phyloP scores from a whole-genome alignment of 1,139 yeast genomes.

The Lodderomyces parapsilosis region DNA sequence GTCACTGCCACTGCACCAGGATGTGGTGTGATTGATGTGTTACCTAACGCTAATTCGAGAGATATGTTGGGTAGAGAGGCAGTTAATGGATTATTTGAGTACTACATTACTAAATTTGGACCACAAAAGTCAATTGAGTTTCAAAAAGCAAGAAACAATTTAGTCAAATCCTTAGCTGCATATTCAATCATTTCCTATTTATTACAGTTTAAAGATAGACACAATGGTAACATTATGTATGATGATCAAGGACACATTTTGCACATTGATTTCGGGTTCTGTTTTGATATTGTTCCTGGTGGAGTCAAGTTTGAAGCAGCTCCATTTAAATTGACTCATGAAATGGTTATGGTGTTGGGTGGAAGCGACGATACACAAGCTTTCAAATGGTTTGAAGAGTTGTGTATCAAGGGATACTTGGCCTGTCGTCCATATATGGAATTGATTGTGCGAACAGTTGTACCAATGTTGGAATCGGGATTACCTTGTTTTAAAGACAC shows the following conservation, averaged over 20 bases:
- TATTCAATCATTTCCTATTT: constrained; percentile 91
- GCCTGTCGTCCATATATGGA: constrained; percentile 91
- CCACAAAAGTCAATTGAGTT: constrained; percentile 87
- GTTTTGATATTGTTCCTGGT: constrained; percentile 98
- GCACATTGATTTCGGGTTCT: constrained; percentile 97
- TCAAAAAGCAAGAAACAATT: constrained; percentile 88
- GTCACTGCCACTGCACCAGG: constrained; percentile 99
- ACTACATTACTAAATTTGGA: constrained; percentile 89
- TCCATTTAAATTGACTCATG: constrained; percentile 94
- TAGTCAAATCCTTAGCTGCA: constrained; percentile 92
- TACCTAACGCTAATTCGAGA: constrained; percentile 91
- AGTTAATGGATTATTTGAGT: constrained; percentile 93
- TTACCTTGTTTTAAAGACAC: constrained; percentile 91
- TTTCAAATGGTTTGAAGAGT: constrained; percentile 90
- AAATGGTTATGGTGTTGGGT: constrained; percentile 95
- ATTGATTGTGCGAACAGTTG: constrained; percentile 77
- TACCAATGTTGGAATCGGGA: constrained; percentile 94
- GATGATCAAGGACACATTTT: constrained; percentile 92
- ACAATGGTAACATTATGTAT: constrained; percentile 98
- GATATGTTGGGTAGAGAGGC: constrained; percentile 99
- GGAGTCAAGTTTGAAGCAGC: constrained; percentile 97
- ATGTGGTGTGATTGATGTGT: constrained; percentile 96
- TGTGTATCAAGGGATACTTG: constrained; percentile 89
- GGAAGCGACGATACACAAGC: constrained; percentile 85
- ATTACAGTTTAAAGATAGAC: constrained; percentile 95